Conservation (phyloP, 768 basidiomycete species). For the Tylopilus intermedius region DNA sequence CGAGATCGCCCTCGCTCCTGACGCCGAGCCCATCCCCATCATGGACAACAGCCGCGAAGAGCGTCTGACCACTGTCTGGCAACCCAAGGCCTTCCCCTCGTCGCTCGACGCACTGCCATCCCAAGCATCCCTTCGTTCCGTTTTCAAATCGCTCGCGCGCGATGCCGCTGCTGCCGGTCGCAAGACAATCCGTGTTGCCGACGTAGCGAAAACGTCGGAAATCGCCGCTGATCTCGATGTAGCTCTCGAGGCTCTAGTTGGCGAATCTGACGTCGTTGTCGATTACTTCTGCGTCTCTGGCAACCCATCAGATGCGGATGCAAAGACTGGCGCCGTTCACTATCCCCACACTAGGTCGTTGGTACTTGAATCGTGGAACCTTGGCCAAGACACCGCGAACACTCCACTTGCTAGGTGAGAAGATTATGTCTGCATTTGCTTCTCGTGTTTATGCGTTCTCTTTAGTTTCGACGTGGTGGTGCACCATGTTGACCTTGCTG, state of each 20-base stretch:
- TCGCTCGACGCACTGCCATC: slow-evolving; percentile 5
- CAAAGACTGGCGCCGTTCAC: slow-evolving; percentile 14
- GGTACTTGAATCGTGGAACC: slow-evolving; percentile 20
- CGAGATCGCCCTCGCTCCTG: slow-evolving; percentile 31
- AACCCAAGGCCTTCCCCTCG: slow-evolving; percentile 26
- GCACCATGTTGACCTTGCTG: slow-evolving; percentile 19
- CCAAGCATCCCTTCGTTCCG: slow-evolving; percentile 8
- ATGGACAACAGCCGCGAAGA: slow-evolving; percentile 25
- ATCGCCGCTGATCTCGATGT: slow-evolving; percentile 17
- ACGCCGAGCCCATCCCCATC: slow-evolving; percentile 23
- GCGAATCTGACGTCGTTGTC: slow-evolving; percentile 12
- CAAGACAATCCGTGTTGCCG: slow-evolving; percentile 23
- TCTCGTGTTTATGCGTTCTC: background rate
- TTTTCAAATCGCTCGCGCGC: slow-evolving; percentile 16
- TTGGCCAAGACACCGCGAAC: slow-evolving; percentile 4
- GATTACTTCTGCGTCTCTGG: slow-evolving; percentile 19
- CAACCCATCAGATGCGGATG: slow-evolving; percentile 19
- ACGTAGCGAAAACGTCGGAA: slow-evolving; percentile 18
- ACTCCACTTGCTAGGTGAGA: slow-evolving; percentile 12
- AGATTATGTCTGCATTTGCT: rapidly evolving
- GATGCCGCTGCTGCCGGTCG: slow-evolving; percentile 19
- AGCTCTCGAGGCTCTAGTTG: slow-evolving; percentile 14
- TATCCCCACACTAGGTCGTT: slow-evolving; percentile 14
- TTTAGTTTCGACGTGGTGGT: slow-evolving; percentile 12
- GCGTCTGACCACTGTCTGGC: slow-evolving; percentile 31